Conservation (phyloP, 1,284 basidiomycete species). For the Ustilago nuda region DNA sequence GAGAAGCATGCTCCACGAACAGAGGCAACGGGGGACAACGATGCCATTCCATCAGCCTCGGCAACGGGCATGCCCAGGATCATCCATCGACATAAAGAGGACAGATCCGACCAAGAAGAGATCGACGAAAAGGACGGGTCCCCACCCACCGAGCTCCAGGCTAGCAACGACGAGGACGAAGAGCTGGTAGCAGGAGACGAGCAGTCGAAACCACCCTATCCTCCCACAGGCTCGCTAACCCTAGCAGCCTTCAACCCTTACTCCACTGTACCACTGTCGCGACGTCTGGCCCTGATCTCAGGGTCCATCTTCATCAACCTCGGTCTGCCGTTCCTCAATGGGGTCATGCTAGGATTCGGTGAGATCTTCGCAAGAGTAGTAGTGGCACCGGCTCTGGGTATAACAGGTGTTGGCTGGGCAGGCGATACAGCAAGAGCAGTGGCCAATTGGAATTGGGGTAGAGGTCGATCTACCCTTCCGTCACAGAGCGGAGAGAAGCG, state of each 20-base stretch:
- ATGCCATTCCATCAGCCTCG: constrained; percentile 54
- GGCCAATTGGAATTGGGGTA: constrained; percentile 36
- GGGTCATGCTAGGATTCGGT: constrained; percentile 97
- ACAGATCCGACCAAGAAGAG: constrained; percentile 23
- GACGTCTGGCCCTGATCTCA: constrained; percentile 71
- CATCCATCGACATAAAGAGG: constrained; percentile 46
- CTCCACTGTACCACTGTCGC: constrained; percentile 38
- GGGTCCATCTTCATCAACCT: constrained; percentile 91
- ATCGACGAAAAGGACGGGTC: constrained; percentile 40
- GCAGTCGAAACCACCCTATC: constrained; percentile 14
- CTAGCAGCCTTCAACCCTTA: constrained; percentile 58
- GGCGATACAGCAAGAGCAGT: constrained; percentile 40
- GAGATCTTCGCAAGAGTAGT: constrained; percentile 95
- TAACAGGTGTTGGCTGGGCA: constrained; percentile 43
- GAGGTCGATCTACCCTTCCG: neutral
- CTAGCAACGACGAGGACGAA: constrained; percentile 12
- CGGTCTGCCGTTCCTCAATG: constrained; percentile 92
- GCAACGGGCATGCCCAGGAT: constrained; percentile 59
- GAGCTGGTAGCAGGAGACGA: constrained; percentile 15
- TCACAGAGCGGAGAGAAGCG: constrained; percentile 9
- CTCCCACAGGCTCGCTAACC: constrained; percentile 63
- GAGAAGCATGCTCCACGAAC: constrained; percentile 31
- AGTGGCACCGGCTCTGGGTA: constrained; percentile 71
- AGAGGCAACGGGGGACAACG: constrained; percentile 13
- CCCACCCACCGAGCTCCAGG: constrained; percentile 18